Evolutionary conservation across 495 filamentous ascomycete species (phyloP).

Genomic region (Penicillium flavigenum): DNA sequence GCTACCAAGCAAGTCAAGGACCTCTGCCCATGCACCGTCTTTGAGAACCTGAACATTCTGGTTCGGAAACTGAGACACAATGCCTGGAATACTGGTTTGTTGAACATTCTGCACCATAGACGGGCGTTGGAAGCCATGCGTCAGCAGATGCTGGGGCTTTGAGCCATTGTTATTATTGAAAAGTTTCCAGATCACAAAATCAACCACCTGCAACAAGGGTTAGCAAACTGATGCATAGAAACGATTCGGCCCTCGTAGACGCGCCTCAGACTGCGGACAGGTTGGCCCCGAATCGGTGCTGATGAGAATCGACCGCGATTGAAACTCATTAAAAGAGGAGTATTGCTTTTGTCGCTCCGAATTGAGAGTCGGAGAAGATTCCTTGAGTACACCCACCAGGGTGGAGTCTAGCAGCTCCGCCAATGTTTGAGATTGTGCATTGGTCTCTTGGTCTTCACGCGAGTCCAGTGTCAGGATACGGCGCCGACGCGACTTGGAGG

Average conservation of each 20-base stretch:
- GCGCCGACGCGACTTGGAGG: conserved; percentile 53
- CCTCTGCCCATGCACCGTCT: conserved; percentile 65
- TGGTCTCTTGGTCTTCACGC: conserved; percentile 3
- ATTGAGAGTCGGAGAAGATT: conserved; percentile 31
- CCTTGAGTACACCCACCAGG: conserved; percentile 56
- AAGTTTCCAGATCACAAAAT: conserved; percentile 75
- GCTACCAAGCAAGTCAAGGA: conserved; percentile 68
- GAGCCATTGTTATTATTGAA: conserved; percentile 58
- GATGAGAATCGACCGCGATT: conserved; percentile 33
- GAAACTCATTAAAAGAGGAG: conserved; percentile 65
- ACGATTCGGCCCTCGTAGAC: conserved; percentile 3
- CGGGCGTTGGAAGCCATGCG: conserved; percentile 67
- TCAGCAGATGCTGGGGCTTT: conserved; percentile 71
- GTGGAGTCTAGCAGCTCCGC: conserved; percentile 64
- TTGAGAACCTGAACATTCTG: conserved; percentile 69
- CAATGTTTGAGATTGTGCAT: conserved; percentile 27
- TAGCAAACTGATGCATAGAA: conserved; percentile 13
- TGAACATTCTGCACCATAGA: conserved; percentile 31
- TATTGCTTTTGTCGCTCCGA: conserved; percentile 56
- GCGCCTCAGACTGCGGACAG: conserved; percentile 61
- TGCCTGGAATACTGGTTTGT: conserved; percentile 50
- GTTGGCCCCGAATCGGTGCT: conserved; percentile 41
- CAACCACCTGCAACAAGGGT: conserved; percentile 63
- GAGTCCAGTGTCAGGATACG: conserved; percentile 42
- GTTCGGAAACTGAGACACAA: conserved; percentile 62